Evolutionary conservation across 257 asterid genomes (phyloP), one percentile per base, ranked within the genome.

Genomic region (Nicotiana knightiana): DNA sequence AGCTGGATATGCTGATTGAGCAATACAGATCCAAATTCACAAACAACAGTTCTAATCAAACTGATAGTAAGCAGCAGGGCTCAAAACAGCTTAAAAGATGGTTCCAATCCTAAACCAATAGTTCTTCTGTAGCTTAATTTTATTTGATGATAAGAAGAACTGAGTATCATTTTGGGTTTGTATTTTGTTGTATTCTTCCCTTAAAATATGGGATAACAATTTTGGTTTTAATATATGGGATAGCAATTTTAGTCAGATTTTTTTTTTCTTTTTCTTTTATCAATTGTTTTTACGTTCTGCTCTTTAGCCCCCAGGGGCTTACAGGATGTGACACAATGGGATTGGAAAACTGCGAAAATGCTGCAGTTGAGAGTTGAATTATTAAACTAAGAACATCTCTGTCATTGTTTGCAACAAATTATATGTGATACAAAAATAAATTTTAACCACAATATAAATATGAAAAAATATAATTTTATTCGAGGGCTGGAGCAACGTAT

Each of bases 51-150:
- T 83, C 90, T 57, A 81, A 57, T 57, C 85, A 82, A 67, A 73
- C 86, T 13, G 87, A 84, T 30, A 87, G 81, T 84, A 87, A 86
- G 82, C 88, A 86, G 86, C 92, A 85, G 83, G 89, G 91, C n/a
- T 85, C 95, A 32, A 96, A 91, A 87, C 88, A 84, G 82, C 93
- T 92, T 28, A 91, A 88, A 84, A 96, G 97, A 88, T 94, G 99
- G 98, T 96, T 93, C 76, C 96, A 93, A 81, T 83, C 90, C 58
- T 88, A 86, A 88, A 79, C n/a, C 30, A 8, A 12, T 79, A 77
- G 83, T 58, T 18, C 1, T 46, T 4, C 28, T 26, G 63, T 75
- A 51, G 63, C 63, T 26, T 75, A 26, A 51, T 75, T 26, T 75
- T 75, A 28, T 61, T 61, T 75, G 63, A 15, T 26, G 80, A 57